A percentile compares a stretch with the other conserved stretches of the same genome.
Evolutionary conservation across 331 rosid genomes (phyloP).

Genomic region (Quercus tomentella): DNA sequence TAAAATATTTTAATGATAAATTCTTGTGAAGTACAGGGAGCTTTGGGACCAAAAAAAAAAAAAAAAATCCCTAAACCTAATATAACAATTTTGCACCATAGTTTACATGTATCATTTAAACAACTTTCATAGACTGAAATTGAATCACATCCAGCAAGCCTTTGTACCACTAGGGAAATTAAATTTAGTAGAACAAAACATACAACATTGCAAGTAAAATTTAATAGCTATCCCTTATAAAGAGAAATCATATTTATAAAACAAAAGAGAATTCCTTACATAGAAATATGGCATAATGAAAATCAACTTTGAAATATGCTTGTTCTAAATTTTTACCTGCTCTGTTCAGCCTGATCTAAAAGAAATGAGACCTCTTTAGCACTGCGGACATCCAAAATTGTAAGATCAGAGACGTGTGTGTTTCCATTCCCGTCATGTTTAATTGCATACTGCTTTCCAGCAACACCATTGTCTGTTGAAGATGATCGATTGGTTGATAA

Average conservation of each 20-base stretch:
- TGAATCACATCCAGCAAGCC: not conserved
- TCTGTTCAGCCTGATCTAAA: constrained; percentile 75
- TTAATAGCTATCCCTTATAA: not conserved
- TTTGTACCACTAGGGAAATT: not conserved
- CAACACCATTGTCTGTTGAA: constrained; percentile 54
- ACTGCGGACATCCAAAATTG: constrained; percentile 83
- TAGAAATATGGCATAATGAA: not conserved
- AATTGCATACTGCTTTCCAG: constrained; percentile 79
- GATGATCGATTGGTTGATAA: constrained; percentile 58
- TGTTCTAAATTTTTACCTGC: constrained; percentile 56
- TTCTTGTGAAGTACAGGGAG: not conserved
- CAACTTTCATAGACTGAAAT: not conserved
- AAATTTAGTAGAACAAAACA: not conserved
- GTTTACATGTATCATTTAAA: not conserved
- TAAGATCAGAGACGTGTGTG: constrained; percentile 85
- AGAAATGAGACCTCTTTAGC: constrained; percentile 87
- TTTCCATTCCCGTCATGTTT: constrained; percentile 85
- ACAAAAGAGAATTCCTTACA: not conserved
- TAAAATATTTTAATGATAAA: not conserved
- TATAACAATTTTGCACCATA: not conserved
- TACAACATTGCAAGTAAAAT: not conserved
- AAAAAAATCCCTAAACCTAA: not conserved
- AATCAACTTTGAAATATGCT: not conserved
- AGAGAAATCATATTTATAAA: not conserved
- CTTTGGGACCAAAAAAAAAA: not conserved